Base-by-base conservation (phyloP, 768 basidiomycete genomes). In the Rhizopogon roseolus region DNA sequence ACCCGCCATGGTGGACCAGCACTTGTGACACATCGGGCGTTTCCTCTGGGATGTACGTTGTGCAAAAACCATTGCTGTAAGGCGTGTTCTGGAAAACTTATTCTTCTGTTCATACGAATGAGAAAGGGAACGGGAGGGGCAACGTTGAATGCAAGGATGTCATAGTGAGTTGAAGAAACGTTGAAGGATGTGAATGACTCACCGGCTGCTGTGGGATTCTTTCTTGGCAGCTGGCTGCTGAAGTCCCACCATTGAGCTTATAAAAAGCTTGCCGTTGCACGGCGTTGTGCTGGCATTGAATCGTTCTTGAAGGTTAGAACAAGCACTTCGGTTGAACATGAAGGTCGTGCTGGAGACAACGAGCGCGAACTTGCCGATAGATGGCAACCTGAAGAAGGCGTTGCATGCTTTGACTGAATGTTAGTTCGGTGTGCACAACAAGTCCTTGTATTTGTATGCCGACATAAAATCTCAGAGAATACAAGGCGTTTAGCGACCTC, bases 21-120 rank as follows among this genome's bases (percentile, higher is more conserved):
- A 69, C 50, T 56, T 71, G 60, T 70, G 69, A 37, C 67, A 69
- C 49, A 67, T 69, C 38, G 67, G 67, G n/a, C 67, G 69, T 54
- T 51, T 71, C 52, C 67, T 69, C 22, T 58, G 39, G 46, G 46
- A 48, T 34, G 46, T 37, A 16, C 22, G 19, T 14, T 36, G 46
- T 5, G 46, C 19, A 10, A 48, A 48, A 48, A 48, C 46, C 46
- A 48, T 48, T 22, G 19, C 34, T 48, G 34, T 36, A 25, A 5
- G 17, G 14, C 22, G 32, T 16, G 17, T 48, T 36, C 5, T 48
- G 56, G 22, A 40, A 36, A 17, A 29, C 11, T 17, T n/a, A 41
- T 6, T 16, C 13, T 53, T 50, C 48, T 62, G 27, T 34, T 5
- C 10, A 25, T 54, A 28, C 9, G 50, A 39, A 39, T 54, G 52